Conservation (phyloP, 2,329 filamentous ascomycete genomes). For the Stemphylium lycopersici region DNA sequence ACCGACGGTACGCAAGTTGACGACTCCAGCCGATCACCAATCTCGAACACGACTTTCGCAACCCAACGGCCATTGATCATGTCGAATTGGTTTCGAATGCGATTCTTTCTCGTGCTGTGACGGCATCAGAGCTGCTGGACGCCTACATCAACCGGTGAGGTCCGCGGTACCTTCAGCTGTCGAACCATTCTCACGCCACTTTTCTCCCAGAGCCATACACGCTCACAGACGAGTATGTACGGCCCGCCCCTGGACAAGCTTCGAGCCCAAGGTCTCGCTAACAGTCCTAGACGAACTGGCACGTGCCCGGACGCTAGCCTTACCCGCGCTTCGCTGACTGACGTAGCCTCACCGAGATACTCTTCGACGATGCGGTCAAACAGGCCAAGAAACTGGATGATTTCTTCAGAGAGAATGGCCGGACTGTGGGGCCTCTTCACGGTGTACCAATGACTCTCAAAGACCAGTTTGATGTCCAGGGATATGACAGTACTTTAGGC, state of each 20-base stretch:
- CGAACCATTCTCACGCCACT: slow-evolving; percentile 46
- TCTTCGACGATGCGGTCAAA: slow-evolving; percentile 53
- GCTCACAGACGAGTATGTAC: slow-evolving; percentile 45
- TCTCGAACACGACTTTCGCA: slow-evolving; percentile 2
- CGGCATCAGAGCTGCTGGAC: slow-evolving; percentile 35
- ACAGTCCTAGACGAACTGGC: slow-evolving; percentile 52
- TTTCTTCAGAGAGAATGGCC: slow-evolving; percentile 44
- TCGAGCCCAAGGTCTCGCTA: slow-evolving; percentile 12
- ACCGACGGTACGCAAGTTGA: slow-evolving; percentile 9
- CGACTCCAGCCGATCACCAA: slow-evolving; percentile 21
- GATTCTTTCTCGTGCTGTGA: slow-evolving; percentile 36
- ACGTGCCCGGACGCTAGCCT: slow-evolving; percentile 52
- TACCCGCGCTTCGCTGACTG: slow-evolving; percentile 50
- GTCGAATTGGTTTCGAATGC: slow-evolving; percentile 29
- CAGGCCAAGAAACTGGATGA: slow-evolving; percentile 51
- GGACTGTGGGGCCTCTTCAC: slow-evolving; percentile 55
- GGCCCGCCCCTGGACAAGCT: slow-evolving; percentile 4
- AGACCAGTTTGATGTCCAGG: slow-evolving; percentile 57
- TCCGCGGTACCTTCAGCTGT: slow-evolving; percentile 16
- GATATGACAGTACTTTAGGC: slow-evolving; percentile 60
- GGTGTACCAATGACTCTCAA: slow-evolving; percentile 57
- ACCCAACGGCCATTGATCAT: slow-evolving; percentile 21
- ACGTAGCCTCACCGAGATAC: slow-evolving; percentile 54
- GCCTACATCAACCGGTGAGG: slow-evolving; percentile 42
- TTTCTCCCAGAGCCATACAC: slow-evolving; percentile 32